A percentile compares a stretch with the other conserved stretches of the same genome.
phyloP scores from a whole-genome alignment of 257 asterid genomes.

The Lithospermum erythrorhizon region DNA sequence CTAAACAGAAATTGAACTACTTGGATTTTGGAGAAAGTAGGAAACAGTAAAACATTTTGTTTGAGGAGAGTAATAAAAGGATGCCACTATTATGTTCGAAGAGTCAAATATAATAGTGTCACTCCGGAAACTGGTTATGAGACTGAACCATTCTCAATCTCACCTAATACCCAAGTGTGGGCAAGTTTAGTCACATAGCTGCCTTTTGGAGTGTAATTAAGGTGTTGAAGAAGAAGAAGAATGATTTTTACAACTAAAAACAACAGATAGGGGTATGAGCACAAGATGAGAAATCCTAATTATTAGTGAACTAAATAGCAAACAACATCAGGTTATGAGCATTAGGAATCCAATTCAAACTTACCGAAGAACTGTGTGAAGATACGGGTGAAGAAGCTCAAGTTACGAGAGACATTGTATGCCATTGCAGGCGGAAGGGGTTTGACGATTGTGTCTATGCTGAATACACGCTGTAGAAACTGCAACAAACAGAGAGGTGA shows the following conservation, averaged over 20 bases:
- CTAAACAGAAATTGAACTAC: neutral
- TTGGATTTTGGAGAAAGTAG: neutral
- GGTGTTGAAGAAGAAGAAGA: neutral
- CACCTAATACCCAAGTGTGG: neutral
- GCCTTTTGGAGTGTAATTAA: neutral
- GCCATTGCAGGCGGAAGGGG: too few relatives aligned
- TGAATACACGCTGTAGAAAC: too few relatives aligned
- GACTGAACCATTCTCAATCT: neutral
- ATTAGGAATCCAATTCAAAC: slow-evolving; percentile 8
- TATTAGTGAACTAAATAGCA: neutral
- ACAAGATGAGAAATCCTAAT: neutral
- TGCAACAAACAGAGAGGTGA: too few relatives aligned
- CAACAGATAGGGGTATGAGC: neutral
- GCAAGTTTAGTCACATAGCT: too few relatives aligned
- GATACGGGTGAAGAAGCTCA: too few relatives aligned
- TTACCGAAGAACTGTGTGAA: slow-evolving; percentile 23
- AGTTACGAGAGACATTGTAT: too few relatives aligned
- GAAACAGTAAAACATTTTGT: neutral
- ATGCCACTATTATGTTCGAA: too few relatives aligned
- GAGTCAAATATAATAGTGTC: too few relatives aligned
- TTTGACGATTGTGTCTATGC: too few relatives aligned
- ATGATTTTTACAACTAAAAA: neutral
- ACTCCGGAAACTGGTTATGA: neutral
- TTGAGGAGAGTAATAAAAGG: neutral
- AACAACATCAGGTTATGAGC: neutral